These are phyloP conservation scores for Fomitopsis betulina DNA, from an alignment of 1,284 basidiomycete genomes.

Conservation along the genomic window DNA sequence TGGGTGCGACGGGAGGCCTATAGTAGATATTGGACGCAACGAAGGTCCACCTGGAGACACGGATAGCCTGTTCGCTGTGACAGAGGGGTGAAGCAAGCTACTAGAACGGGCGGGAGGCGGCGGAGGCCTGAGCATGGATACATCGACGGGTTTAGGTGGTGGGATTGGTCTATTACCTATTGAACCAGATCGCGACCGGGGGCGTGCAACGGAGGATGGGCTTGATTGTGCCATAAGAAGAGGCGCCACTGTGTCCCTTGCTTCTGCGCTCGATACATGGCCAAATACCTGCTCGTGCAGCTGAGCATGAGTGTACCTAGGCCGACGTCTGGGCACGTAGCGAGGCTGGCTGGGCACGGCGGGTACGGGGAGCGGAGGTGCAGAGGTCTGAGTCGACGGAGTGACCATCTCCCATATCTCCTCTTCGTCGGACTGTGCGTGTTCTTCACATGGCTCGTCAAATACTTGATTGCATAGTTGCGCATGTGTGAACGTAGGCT, in stretches of 20 bases:
- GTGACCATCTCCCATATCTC: neutral
- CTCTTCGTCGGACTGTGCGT: neutral
- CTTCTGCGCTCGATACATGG: neutral
- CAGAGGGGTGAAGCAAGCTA: neutral
- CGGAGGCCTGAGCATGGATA: neutral
- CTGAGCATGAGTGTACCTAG: constrained; percentile 18
- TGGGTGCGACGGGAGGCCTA: constrained; percentile 18
- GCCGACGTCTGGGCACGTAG: constrained; percentile 2
- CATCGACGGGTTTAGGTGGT: constrained; percentile 11
- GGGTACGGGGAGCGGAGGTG: neutral
- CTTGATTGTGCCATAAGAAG: neutral
- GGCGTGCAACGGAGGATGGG: neutral
- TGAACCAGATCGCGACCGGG: constrained; percentile 23
- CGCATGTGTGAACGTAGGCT: constrained; percentile 9
- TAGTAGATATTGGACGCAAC: constrained; percentile 7
- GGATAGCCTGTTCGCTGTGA: neutral
- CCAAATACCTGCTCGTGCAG: constrained; percentile 18
- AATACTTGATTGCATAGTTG: constrained; percentile 6
- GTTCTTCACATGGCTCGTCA: neutral
- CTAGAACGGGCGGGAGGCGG: constrained; percentile 5
- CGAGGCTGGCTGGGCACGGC: neutral
- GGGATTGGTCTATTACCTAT: constrained; percentile 17
- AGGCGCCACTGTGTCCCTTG: neutral
- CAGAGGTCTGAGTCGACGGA: neutral
- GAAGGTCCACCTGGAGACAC: neutral